phyloP scores from a whole-genome alignment of 1,284 basidiomycete genomes.

The Malassezia restricta region DNA sequence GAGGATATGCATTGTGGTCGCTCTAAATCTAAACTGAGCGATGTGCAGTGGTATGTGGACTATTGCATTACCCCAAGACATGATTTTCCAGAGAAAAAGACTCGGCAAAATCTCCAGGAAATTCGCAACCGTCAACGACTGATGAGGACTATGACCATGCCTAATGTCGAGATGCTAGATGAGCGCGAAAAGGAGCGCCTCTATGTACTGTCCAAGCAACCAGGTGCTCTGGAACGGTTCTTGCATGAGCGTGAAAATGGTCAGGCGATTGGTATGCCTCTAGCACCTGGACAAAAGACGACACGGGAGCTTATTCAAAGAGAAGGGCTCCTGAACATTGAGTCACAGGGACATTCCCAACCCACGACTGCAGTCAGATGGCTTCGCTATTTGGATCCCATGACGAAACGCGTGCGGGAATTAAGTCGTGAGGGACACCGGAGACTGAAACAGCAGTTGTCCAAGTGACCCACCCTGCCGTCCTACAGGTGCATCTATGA shows the following conservation, averaged over 20 bases:
- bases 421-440: constrained; percentile 27
- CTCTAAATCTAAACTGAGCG: constrained; percentile 12
- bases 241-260: constrained; percentile 28
- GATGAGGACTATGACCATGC: constrained; percentile 26
- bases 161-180: constrained; percentile 40
- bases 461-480: no score
- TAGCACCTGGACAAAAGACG: constrained; percentile 29
- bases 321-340: neutral
- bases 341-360: neutral
- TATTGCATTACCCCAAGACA: constrained; percentile 29
- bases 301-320: constrained; percentile 9
- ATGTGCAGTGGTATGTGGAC: constrained; percentile 29
- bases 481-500: no score
- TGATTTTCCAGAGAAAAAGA: constrained; percentile 21
- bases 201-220: constrained; percentile 19
- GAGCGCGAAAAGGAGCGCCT: constrained; percentile 26
- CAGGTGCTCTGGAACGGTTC: constrained; percentile 28
- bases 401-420: constrained; percentile 22
- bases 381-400: constrained; percentile 19
- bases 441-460: constrained; percentile 9
- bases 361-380: constrained; percentile 12
- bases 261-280: constrained; percentile 33
- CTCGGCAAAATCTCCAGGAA: constrained; percentile 20
- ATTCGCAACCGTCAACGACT: constrained; percentile 20
- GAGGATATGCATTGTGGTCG: constrained; percentile 31